Conservation (phyloP, 2,329 filamentous ascomycete species). For the Colletotrichum karsti region DNA sequence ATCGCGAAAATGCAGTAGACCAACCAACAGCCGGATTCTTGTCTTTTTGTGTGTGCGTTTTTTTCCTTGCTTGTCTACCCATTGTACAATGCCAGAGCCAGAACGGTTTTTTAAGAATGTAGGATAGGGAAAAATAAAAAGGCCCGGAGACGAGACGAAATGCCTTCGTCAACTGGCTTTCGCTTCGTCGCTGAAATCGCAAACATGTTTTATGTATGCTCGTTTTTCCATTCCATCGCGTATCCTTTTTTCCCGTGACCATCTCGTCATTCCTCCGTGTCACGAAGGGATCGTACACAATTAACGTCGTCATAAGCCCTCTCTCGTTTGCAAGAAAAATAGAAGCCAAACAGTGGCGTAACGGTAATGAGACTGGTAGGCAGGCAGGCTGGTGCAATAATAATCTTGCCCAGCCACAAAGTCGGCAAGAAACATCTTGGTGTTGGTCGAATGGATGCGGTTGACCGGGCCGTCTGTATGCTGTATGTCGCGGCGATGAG, state of each 20-base stretch:
- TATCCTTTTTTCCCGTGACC: conserved; percentile 6
- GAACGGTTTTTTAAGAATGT: neutral
- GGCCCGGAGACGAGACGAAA: neutral
- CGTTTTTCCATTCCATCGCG: neutral
- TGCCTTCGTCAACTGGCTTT: neutral
- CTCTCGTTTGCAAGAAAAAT: conserved; percentile 1
- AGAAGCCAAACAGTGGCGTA: neutral
- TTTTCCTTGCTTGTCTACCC: conserved; percentile 26
- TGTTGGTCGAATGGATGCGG: neutral
- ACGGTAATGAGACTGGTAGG: neutral
- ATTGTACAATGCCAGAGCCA: conserved; percentile 18
- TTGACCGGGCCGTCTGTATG: conserved; percentile 20
- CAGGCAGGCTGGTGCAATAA: neutral
- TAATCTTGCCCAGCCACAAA: neutral
- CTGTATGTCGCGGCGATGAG: conserved; percentile 18
- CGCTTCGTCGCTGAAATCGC: neutral
- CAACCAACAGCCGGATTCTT: conserved; percentile 1
- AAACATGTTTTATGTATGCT: neutral
- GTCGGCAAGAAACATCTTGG: neutral
- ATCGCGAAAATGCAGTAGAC: conserved; percentile 4
- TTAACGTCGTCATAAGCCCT: conserved; percentile 13
- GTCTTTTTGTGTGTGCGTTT: conserved; percentile 1
- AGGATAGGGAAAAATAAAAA: neutral
- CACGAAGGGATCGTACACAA: neutral
- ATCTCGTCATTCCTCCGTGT: conserved; percentile 10